phyloP scores from a whole-genome alignment of 2,329 filamentous ascomycete genomes.

The Stachybotrys chartarum region DNA sequence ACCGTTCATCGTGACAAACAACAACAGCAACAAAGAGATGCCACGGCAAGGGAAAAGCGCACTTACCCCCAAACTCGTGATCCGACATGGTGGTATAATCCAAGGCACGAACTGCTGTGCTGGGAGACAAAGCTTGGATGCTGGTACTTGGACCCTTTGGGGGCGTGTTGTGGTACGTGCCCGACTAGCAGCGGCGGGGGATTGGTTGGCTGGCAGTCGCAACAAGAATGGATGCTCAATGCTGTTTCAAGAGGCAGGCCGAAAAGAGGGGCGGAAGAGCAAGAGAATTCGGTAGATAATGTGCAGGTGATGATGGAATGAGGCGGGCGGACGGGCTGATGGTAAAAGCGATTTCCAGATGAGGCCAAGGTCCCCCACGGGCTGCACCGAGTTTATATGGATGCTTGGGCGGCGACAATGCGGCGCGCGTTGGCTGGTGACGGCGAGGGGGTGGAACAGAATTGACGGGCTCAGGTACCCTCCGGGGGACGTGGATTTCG shows the following conservation, averaged over 20 bases:
- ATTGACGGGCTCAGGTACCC: background rate
- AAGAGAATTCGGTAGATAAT: too few species aligned
- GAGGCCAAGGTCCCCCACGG: too few species aligned
- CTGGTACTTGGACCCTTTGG: background rate
- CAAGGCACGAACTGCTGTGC: background rate
- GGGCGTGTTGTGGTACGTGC: background rate
- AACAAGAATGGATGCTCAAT: too few species aligned
- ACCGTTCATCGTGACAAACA: background rate
- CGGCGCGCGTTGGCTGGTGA: background rate
- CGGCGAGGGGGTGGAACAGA: background rate
- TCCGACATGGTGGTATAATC: conserved; percentile 47
- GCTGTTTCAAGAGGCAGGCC: too few species aligned
- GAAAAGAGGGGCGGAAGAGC: too few species aligned
- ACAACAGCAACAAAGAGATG: background rate
- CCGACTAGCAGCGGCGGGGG: background rate
- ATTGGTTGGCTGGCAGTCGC: background rate
- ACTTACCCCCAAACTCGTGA: conserved; percentile 58
- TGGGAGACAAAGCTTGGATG: background rate
- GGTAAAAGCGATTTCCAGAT: too few species aligned
- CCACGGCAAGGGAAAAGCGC: conserved; percentile 3
- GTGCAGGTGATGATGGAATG: too few species aligned
- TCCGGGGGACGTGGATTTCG: background rate
- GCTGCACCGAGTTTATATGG: too few species aligned
- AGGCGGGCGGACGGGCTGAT: too few species aligned
- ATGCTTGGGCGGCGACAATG: too few species aligned